Conservation (phyloP, 2,329 filamentous ascomycete genomes). For the Claviceps africana region DNA sequence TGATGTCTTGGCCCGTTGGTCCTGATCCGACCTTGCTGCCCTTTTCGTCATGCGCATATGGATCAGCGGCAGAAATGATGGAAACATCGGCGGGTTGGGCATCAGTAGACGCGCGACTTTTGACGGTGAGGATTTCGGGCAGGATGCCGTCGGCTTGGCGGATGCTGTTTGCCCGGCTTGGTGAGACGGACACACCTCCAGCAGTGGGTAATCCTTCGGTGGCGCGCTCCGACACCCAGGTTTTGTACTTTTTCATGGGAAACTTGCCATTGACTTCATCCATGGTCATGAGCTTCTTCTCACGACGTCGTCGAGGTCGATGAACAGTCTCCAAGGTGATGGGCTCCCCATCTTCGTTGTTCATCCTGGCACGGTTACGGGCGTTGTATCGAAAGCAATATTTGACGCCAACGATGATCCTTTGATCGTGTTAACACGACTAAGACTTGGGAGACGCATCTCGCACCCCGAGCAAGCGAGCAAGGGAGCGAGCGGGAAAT, state of each 20-base stretch:
- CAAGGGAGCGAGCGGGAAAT: background rate
- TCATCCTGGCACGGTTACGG: slow-evolving; percentile 67
- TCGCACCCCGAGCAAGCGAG: no score
- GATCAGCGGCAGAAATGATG: slow-evolving; percentile 7
- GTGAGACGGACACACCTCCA: slow-evolving; percentile 66
- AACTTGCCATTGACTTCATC: slow-evolving; percentile 98
- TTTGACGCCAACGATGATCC: slow-evolving; percentile 99
- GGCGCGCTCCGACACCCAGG: slow-evolving; percentile 74
- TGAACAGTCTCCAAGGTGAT: slow-evolving; percentile 82
- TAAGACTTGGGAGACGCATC: background rate
- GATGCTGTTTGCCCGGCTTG: slow-evolving; percentile 60
- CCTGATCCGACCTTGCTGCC: slow-evolving; percentile 8
- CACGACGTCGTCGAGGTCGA: slow-evolving; percentile 68
- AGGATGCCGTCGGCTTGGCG: slow-evolving; percentile 49
- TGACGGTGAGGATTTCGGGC: slow-evolving; percentile 25
- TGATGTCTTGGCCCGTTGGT: slow-evolving; percentile 5
- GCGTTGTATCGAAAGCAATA: slow-evolving; percentile 99
- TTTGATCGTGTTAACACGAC: slow-evolving; percentile 26
- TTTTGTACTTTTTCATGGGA: slow-evolving; percentile 91
- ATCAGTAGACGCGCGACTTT: slow-evolving; percentile 28
- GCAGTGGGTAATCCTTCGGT: slow-evolving; percentile 69
- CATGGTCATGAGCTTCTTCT: slow-evolving; percentile 99
- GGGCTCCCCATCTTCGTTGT: slow-evolving; percentile 68
- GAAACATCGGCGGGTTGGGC: slow-evolving; percentile 10
- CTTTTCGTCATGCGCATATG: slow-evolving; percentile 9